These are phyloP conservation scores for Falciphora oryzae DNA, from an alignment of 2,329 filamentous ascomycete genomes.

Conservation along the genomic window DNA sequence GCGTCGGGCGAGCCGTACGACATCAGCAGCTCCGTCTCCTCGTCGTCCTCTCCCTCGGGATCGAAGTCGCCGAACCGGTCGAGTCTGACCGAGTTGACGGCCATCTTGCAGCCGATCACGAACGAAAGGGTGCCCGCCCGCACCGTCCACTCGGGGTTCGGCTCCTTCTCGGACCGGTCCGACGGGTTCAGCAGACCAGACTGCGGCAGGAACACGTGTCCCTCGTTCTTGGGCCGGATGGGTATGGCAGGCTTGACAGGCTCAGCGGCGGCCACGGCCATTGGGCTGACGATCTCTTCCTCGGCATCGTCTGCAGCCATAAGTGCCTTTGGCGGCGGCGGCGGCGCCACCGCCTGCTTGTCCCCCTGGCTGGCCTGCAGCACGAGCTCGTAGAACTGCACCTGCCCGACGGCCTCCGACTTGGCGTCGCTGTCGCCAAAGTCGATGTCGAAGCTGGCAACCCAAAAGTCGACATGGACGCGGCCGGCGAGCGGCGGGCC, in stretches of 20 bases:
- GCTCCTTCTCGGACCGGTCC: background rate
- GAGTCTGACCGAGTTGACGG: background rate
- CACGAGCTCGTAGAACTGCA: conserved; percentile 5
- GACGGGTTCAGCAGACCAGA: background rate
- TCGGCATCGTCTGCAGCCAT: background rate
- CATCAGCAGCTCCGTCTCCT: background rate
- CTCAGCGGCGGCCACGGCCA: background rate
- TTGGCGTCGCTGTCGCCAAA: conserved; percentile 18
- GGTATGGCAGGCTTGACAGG: background rate
- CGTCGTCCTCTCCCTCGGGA: background rate
- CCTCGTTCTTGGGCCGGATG: conserved; percentile 4
- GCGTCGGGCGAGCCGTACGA: background rate
- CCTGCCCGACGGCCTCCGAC: background rate
- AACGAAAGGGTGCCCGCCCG: conserved; percentile 19
- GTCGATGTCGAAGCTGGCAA: conserved; percentile 22
- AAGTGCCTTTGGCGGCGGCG: conserved; percentile 10
- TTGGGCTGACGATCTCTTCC: background rate
- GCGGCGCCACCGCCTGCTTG: background rate
- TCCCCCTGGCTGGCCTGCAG: background rate
- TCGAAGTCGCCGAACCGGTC: background rate
- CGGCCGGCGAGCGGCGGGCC: conserved; percentile 24
- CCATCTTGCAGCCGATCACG: conserved; percentile 10
- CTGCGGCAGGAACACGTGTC: conserved; percentile 1
- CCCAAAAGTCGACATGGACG: conserved; percentile 27
- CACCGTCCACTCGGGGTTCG: conserved; percentile 16